Evolutionary conservation across 352 stramenopile genomes (phyloP).

Genomic region (Pythium apleroticum): DNA sequence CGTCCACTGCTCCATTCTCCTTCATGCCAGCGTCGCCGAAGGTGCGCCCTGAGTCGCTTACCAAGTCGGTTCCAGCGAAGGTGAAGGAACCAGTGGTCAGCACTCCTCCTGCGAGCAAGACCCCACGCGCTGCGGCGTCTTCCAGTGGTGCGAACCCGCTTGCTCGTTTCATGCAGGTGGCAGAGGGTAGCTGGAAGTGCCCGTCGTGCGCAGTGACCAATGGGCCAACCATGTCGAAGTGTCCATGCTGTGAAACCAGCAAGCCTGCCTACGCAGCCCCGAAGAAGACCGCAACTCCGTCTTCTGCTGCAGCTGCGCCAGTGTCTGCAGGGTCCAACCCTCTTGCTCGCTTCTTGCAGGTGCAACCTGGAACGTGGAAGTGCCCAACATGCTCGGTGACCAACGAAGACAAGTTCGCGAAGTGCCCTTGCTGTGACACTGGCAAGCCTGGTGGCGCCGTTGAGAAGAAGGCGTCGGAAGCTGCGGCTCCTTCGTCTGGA

Average conservation of each 20-base stretch:
- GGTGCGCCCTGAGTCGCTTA: constrained; percentile 41
- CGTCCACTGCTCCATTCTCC: constrained; percentile 48
- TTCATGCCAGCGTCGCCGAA: constrained; percentile 72
- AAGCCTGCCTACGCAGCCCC: constrained; percentile 1
- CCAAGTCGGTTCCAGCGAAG: constrained; percentile 30
- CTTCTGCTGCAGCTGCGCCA: neutral
- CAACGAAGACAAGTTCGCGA: constrained; percentile 52
- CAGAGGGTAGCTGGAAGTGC: constrained; percentile 76
- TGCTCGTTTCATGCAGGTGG: constrained; percentile 34
- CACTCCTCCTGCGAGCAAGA: neutral
- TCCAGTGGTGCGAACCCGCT: constrained; percentile 7
- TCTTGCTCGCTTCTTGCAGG: constrained; percentile 62
- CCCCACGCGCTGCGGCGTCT: neutral
- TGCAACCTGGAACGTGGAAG: constrained; percentile 63
- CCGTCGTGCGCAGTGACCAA: constrained; percentile 78
- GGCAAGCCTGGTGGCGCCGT: constrained; percentile 11
- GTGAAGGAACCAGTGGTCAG: constrained; percentile 16
- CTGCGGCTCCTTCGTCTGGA: neutral
- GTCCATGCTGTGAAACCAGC: constrained; percentile 56
- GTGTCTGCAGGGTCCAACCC: constrained; percentile 36
- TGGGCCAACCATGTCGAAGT: constrained; percentile 53
- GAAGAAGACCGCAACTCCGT: neutral
- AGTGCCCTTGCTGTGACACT: constrained; percentile 69
- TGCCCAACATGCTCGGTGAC: constrained; percentile 73
- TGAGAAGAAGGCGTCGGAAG: neutral